phyloP scores from a whole-genome alignment of 139 green algal species.

The Picochlorum sp. region DNA sequence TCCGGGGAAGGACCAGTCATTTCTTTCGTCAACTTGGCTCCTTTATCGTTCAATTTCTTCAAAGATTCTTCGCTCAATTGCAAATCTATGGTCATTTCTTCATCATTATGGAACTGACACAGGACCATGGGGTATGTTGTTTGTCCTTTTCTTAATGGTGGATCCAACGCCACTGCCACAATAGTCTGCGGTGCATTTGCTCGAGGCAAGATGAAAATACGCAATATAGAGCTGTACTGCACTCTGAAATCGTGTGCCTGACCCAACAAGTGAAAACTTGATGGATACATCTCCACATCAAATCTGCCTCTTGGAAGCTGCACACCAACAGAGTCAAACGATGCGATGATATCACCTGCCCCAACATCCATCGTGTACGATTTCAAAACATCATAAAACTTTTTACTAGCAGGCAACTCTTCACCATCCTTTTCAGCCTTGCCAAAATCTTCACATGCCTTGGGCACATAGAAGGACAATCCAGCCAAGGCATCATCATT shows the following conservation, averaged over 20 bases:
- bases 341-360: slow-evolving; percentile 54
- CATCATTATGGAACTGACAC: slow-evolving; percentile 76
- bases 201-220: slow-evolving; percentile 89
- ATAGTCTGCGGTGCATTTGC: slow-evolving; percentile 76
- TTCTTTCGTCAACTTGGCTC: slow-evolving; percentile 34
- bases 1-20: slow-evolving; percentile 60
- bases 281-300: slow-evolving; percentile 58
- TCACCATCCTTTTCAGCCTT: slow-evolving; percentile 15
- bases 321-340: slow-evolving; percentile 72
- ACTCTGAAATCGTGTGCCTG: slow-evolving; percentile 92
- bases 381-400: slow-evolving; percentile 49
- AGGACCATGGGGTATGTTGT: slow-evolving; percentile 93
- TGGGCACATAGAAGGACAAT: slow-evolving; percentile 73
- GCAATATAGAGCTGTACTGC: slow-evolving; percentile 77
- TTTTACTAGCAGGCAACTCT: slow-evolving; percentile 29
- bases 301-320: slow-evolving; percentile 71
- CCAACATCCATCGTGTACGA: slow-evolving; percentile 43
- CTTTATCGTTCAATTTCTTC: slow-evolving; percentile 73
- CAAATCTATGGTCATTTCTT: slow-evolving; percentile 68
- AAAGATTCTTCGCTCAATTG: slow-evolving; percentile 68
- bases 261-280: slow-evolving; percentile 52
- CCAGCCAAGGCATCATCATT: slow-evolving; percentile 78
- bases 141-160: slow-evolving; percentile 92
- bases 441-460: slow-evolving; percentile 15
- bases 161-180: slow-evolving; percentile 83